Base-by-base conservation (phyloP, 2,329 filamentous ascomycete genomes). In the Botrytis fragariae region DNA sequence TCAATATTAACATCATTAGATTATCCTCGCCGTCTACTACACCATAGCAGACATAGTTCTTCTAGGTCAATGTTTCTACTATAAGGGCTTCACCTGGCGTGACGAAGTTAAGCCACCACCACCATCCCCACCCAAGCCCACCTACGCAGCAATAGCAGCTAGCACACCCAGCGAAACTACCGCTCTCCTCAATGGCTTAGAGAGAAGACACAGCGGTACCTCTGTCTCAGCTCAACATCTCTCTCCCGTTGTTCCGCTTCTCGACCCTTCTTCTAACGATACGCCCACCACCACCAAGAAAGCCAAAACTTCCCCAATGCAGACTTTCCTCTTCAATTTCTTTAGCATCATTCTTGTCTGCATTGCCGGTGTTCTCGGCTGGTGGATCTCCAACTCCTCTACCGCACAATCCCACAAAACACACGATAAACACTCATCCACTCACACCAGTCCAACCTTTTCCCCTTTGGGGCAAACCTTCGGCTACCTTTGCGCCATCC, bases 21-120 rank as follows among this genome's bases (percentile, higher is more conserved):
- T 93, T 75, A 97, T 97, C 71, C 86, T 98, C n/a, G 95, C 95
- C 20, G 88, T 97, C 25, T 97, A 97, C 82, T 97, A 98, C 81
- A 97, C 95, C 25, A 87, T 97, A 54, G 94, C 94, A 74, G 95
- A 98, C 80, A 88, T 98, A 60, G 94, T 98, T 2, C 86, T 99
- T 1, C 85, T 98, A 0, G 87, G 86, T 0, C 96, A 99, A 83
- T 97, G 93, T 83, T 97, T 98, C 85, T 98, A 97, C 85, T 99
- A 99, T 83, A 90, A 93, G 70, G 95, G 95, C 5, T 96, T 97
- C 77, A 90, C 89, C 2, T 88, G 87, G 85, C 85, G 83, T 70
- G 89, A 91, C 76, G 84, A 89, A 72, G 83, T 87, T 22, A 75
- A 83, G 12, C 80, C 85, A 16, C 78, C 81, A 16, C 78, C 81